Evolutionary conservation across 176 grass and related monocot genomes (phyloP).

Genomic region (Themeda triandra): DNA sequence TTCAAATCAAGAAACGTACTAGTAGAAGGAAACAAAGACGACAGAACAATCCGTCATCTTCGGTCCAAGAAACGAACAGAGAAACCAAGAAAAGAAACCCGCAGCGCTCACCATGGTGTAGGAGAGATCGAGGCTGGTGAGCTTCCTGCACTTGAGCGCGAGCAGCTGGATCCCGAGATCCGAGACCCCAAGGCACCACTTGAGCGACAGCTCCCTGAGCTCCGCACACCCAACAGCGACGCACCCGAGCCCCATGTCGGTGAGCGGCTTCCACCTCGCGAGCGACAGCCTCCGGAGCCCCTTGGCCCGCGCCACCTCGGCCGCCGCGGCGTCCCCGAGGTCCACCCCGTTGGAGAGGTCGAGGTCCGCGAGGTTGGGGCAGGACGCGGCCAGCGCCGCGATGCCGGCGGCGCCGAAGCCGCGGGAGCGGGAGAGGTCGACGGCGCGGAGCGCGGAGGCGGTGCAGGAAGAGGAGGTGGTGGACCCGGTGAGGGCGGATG

Average conservation of each 20-base stretch:
- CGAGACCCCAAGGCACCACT: too few relatives aligned
- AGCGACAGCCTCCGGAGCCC: constrained; percentile 35
- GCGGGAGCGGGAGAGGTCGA: constrained; percentile 66
- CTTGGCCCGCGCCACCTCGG: constrained; percentile 39
- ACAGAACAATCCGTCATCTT: neutral
- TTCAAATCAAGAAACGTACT: neutral
- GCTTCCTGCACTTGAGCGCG: too few relatives aligned
- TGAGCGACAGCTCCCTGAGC: too few relatives aligned
- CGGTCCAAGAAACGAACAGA: neutral
- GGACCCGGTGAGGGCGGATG: constrained; percentile 34
- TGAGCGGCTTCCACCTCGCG: too few relatives aligned
- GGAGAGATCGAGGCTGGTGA: too few relatives aligned
- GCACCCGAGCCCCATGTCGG: too few relatives aligned
- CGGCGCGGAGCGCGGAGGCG: constrained; percentile 16
- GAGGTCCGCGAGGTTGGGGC: constrained; percentile 47
- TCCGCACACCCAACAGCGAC: too few relatives aligned
- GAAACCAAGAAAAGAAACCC: neutral
- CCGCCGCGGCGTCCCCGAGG: constrained; percentile 45
- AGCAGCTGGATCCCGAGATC: too few relatives aligned
- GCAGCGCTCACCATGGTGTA: neutral
- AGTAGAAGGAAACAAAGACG: neutral
- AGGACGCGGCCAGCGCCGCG: constrained; percentile 40
- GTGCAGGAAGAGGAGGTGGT: neutral
- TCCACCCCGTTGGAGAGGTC: constrained; percentile 69
- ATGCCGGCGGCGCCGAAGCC: constrained; percentile 52